Evolutionary conservation across 1,284 basidiomycete genomes (phyloP), one percentile per base, ranked within the genome.

Genomic region (Gymnopus androsaceus): DNA sequence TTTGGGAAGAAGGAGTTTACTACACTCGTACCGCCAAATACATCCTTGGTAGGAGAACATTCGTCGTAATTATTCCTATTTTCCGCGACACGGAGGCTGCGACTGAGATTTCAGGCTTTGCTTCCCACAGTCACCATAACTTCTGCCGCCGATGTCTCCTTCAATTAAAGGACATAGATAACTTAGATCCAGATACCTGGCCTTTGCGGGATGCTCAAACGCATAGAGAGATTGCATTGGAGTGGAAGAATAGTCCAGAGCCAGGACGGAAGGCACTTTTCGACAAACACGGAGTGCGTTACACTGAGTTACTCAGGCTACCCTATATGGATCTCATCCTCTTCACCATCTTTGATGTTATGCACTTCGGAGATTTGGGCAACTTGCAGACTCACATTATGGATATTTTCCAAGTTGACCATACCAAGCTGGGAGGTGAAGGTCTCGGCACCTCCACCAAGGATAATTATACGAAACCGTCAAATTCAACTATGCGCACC

Each of bases 221-320:
- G n/a, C 52, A 54, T 40, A 1, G 27, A 17, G 12, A 36, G 2
- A 11, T 17, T 12, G 52, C 44, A 17, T 14, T 25, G 3, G 8
- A 53, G 63, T 12, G 45, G 51, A 11, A 48, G 61, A 12, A 38
- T 30, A 25, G 33, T 15, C 12, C 25, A 15, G 21, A 15, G 14
- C 19, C 15, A 8, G 9, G 7, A 25, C 30, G 21, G 4, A 21
- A 36, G 19, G 30, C 30, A 31, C 15, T 40, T 17, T 66, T 65
- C 41, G 54, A 63, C 11, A 36, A 50, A 30, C 42, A 61, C 54
- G 73, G 74, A 6, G 42, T 73, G 4, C 63, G 67, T 2, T 77
- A 70, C 67, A 71, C 72, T 0, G 67, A 73, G 44, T 59, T 78
- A 3, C 61, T 74, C 12, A 47, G 64, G 1, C 63, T 79, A 0